Conservation (phyloP, 2,329 filamentous ascomycete species). For the Lachnellula occidentalis region DNA sequence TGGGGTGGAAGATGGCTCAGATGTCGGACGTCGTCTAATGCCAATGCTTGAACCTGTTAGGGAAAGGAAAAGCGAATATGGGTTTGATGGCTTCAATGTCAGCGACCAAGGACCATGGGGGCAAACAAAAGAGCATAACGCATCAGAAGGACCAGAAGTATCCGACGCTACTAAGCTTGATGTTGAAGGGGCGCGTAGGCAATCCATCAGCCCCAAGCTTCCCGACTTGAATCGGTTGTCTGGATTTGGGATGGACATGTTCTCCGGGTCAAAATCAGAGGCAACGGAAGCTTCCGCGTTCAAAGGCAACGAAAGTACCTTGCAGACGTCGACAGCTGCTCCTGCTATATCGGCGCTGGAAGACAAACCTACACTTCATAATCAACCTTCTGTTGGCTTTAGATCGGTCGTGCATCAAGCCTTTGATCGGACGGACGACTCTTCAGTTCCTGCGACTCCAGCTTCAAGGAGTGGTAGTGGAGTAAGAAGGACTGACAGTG, state of each 20-base stretch:
- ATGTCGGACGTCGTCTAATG: constrained; percentile 34
- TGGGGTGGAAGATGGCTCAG: constrained; percentile 33
- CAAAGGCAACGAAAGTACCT: constrained; percentile 7
- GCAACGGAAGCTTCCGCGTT: constrained; percentile 1
- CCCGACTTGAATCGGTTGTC: constrained; percentile 55
- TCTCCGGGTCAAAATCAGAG: constrained; percentile 32
- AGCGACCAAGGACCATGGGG: constrained; percentile 11
- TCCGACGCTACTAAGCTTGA: constrained; percentile 13
- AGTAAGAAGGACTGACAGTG: constrained; percentile 55
- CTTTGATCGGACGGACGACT: constrained; percentile 53
- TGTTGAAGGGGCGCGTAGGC: constrained; percentile 11
- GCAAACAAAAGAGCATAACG: neutral
- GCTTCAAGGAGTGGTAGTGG: constrained; percentile 42
- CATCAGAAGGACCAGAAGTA: neutral
- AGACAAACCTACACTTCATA: constrained; percentile 35
- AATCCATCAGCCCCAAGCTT: constrained; percentile 51
- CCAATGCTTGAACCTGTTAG: constrained; percentile 47
- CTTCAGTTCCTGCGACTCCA: constrained; percentile 44
- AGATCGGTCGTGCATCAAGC: constrained; percentile 58
- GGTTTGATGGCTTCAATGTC: constrained; percentile 39
- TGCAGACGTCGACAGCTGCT: neutral
- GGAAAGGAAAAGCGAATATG: constrained; percentile 56
- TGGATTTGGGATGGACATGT: constrained; percentile 54
- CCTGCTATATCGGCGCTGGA: neutral
- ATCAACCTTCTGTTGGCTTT: constrained; percentile 50